Evolutionary conservation across 1,284 basidiomycete species (phyloP), one percentile per base, ranked within the genome.

Genomic region (Moesziomyces parantarcticus): DNA sequence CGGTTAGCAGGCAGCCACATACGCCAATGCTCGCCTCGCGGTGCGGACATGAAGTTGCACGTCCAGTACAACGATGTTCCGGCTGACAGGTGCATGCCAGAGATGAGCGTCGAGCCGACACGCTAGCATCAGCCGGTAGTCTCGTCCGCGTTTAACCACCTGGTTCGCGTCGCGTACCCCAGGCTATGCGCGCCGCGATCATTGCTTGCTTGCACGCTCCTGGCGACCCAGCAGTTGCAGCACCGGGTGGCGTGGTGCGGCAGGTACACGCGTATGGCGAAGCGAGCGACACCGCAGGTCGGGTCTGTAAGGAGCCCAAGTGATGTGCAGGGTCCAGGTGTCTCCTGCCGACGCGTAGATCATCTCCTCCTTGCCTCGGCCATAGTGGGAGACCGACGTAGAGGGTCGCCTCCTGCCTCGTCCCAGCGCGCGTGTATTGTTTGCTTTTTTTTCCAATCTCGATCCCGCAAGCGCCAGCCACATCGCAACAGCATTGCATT

Each of bases 311-410:
- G 58, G 53, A 50, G 50, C 34, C 29, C 29, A n/a, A 21, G 41
- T 41, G 59, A 56, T 56, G 39, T 46, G 44, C 48, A 63, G 55
- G 55, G 61, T 51, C 53, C 36, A 34, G 36, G 18, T 25, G 21
- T 9, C 20, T 8, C 23, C 22, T 43, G 42, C 10, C 22, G 53
- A 48, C 43, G 40, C 52, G 50, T 52, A 14, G 23, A 25, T 47
- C 39, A 43, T 34, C 16, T 26, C 23, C 51, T 47, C 60, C 60
- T 63, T 63, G 50, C 60, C 60, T 57, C 60, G 60, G 54, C 29
- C 43, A 39, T 29, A 43, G 54, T 63, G 59, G 55, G 53, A 62
- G 59, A 44, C 54, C 60, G 60, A 63, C 39, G 53, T 46, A 57
- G 46, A 63, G 60, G 54, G 60, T 49, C 16, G 22, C 22, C 60